Evolutionary conservation across 768 basidiomycete species (phyloP).

Genomic region (Leccinum subgranulosum): DNA sequence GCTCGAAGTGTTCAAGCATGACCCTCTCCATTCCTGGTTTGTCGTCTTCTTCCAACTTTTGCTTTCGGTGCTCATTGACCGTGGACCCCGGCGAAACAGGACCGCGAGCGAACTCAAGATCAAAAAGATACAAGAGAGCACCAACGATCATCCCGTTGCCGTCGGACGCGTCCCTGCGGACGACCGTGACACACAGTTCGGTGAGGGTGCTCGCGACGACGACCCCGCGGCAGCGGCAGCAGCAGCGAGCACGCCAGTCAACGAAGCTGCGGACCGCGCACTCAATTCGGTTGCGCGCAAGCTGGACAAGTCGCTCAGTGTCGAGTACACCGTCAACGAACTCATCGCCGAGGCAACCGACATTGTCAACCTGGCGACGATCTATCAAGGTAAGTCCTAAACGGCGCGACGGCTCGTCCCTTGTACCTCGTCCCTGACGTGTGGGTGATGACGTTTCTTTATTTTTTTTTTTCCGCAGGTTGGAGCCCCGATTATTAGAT

Average conservation of each 20-base stretch:
- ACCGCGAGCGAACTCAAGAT: slow-evolving; percentile 76
- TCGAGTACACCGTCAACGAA: slow-evolving; percentile 92
- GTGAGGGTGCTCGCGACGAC: slow-evolving; percentile 20
- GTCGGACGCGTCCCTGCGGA: slow-evolving; percentile 21
- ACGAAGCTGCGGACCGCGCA: slow-evolving; percentile 90
- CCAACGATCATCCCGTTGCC: slow-evolving; percentile 24
- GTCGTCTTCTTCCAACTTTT: slow-evolving; percentile 14
- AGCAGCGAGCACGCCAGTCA: slow-evolving; percentile 54
- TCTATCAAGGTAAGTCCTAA: slow-evolving; percentile 60
- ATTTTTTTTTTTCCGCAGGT: slow-evolving; percentile 25
- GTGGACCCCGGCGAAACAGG: slow-evolving; percentile 38
- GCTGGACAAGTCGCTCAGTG: slow-evolving; percentile 79
- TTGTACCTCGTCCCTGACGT: not conserved
- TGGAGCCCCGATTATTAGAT: slow-evolving; percentile 41
- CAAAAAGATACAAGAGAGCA: slow-evolving; percentile 54
- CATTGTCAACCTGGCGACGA: slow-evolving; percentile 66
- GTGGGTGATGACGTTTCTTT: not conserved
- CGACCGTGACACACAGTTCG: slow-evolving; percentile 32
- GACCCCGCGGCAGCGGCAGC: slow-evolving; percentile 45
- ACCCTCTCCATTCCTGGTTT: slow-evolving; percentile 91
- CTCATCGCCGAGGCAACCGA: slow-evolving; percentile 89
- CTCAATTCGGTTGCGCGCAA: slow-evolving; percentile 77
- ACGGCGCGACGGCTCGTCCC: not conserved
- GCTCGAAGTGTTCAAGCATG: slow-evolving; percentile 94
- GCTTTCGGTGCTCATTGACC: not conserved